These are phyloP conservation scores for Ophiostoma ulmi DNA, from an alignment of 2,329 filamentous ascomycete species.

Conservation along the genomic window DNA sequence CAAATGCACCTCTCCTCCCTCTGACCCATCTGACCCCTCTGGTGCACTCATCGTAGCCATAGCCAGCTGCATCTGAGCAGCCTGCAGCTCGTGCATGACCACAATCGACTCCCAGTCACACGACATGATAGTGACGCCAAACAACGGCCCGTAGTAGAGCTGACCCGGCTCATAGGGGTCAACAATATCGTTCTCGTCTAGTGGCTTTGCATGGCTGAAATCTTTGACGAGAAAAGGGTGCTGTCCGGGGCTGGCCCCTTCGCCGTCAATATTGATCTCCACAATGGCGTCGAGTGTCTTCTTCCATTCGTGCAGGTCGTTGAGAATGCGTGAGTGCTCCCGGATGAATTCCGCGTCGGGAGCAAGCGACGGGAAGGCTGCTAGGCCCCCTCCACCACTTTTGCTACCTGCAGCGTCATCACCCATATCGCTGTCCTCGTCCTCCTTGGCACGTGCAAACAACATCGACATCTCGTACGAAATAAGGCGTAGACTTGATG, in stretches of 20 bases:
- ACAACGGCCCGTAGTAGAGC: constrained; percentile 67
- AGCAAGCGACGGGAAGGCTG: constrained; percentile 37
- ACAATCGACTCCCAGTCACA: constrained; percentile 75
- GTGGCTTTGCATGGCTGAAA: constrained; percentile 51
- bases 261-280: not conserved
- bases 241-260: constrained; percentile 8
- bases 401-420: constrained; percentile 38
- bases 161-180: constrained; percentile 64
- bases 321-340: constrained; percentile 54
- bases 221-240: constrained; percentile 50
- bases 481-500: constrained; percentile 63
- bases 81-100: constrained; percentile 75
- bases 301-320: constrained; percentile 45
- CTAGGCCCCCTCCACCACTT: constrained; percentile 47
- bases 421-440: not conserved
- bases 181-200: constrained; percentile 62
- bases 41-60: not conserved
- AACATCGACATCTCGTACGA: constrained; percentile 76
- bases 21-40: not conserved
- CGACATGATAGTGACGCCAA: constrained; percentile 66
- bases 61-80: constrained; percentile 38
- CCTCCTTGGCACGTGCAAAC: constrained; percentile 57
- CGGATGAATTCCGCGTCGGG: constrained; percentile 56
- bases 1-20: not conserved
- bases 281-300: constrained; percentile 37